These are phyloP conservation scores for Fomitopsis pulvina DNA, from an alignment of 768 basidiomycete species.

Conservation along the genomic window DNA sequence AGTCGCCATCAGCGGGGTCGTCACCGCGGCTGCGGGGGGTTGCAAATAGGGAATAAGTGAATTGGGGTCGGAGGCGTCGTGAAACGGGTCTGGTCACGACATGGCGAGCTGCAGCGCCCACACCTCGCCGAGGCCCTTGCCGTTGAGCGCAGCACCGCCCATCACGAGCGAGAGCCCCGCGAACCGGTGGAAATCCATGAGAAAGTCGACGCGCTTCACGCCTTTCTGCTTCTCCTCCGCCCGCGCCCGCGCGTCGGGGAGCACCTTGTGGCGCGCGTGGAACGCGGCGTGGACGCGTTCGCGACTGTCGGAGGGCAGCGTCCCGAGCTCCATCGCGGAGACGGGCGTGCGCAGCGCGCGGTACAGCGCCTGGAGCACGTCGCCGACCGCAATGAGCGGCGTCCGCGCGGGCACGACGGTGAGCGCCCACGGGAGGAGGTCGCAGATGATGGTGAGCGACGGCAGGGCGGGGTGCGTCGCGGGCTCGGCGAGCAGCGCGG, in stretches of 20 bases:
- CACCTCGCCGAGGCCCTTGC: constrained; percentile 14
- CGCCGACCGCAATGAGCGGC: constrained; percentile 33
- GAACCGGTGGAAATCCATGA: constrained; percentile 26
- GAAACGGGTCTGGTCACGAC: constrained; percentile 9
- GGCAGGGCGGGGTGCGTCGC: constrained; percentile 24
- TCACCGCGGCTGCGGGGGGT: not conserved
- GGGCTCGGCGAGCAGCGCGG: constrained; percentile 18
- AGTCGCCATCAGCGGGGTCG: not conserved
- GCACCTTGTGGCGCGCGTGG: constrained; percentile 30
- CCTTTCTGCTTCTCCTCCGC: constrained; percentile 40
- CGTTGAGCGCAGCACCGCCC: constrained; percentile 11
- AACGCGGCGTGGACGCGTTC: constrained; percentile 37
- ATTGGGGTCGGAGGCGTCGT: not conserved
- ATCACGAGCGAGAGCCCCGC: constrained; percentile 14
- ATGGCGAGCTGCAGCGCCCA: constrained; percentile 14
- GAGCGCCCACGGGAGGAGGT: constrained; percentile 29
- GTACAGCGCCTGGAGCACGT: constrained; percentile 44
- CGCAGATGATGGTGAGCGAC: constrained; percentile 24
- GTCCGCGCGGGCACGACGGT: constrained; percentile 22
- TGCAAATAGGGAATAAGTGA: constrained; percentile 5
- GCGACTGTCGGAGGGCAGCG: constrained; percentile 25
- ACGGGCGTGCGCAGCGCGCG: constrained; percentile 35
- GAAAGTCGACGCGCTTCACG: constrained; percentile 49
- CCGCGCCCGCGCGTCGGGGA: constrained; percentile 23
- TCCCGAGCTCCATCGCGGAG: constrained; percentile 33